Evolutionary conservation across 2,329 filamentous ascomycete genomes (phyloP).

Genomic region (Trichoderma koningii): DNA sequence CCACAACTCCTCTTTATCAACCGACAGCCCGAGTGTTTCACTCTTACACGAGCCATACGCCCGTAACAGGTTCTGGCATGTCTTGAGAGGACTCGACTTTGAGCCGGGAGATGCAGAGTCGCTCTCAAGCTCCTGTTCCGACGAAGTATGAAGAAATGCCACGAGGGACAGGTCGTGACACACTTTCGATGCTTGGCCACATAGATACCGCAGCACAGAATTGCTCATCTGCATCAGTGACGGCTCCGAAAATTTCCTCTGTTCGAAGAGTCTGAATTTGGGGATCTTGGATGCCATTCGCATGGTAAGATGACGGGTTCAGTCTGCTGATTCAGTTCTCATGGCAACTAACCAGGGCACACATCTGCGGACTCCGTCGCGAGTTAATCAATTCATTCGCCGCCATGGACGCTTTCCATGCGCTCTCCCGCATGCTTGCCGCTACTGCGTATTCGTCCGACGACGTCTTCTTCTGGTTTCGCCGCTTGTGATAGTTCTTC

Average conservation of each 20-base stretch:
- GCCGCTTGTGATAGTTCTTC: slow-evolving; percentile 20
- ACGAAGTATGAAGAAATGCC: slow-evolving; percentile 2
- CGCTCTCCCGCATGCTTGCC: background rate
- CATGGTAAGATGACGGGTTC: background rate
- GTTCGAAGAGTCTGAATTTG: slow-evolving; percentile 15
- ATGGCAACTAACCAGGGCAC: slow-evolving; percentile 8
- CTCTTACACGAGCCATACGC: background rate
- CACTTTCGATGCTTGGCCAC: slow-evolving; percentile 19
- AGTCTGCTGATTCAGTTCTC: background rate
- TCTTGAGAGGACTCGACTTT: slow-evolving; percentile 4
- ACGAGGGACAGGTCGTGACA: slow-evolving; percentile 5
- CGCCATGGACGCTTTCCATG: too few species aligned
- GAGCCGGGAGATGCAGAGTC: background rate
- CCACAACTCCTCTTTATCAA: slow-evolving; percentile 8
- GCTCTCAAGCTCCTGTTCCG: background rate
- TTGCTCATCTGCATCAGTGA: slow-evolving; percentile 13
- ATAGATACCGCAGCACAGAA: slow-evolving; percentile 2
- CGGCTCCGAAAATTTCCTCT: background rate
- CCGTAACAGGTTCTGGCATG: slow-evolving; percentile 1
- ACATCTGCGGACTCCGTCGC: background rate
- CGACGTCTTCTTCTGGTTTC: slow-evolving; percentile 5
- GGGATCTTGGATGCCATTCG: background rate
- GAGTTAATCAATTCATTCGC: background rate
- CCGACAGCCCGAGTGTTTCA: background rate
- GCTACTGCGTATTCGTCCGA: background rate